Evolutionary conservation across 2,329 filamentous ascomycete genomes (phyloP).

Genomic region (Phaeosphaeriaceae sp.): DNA sequence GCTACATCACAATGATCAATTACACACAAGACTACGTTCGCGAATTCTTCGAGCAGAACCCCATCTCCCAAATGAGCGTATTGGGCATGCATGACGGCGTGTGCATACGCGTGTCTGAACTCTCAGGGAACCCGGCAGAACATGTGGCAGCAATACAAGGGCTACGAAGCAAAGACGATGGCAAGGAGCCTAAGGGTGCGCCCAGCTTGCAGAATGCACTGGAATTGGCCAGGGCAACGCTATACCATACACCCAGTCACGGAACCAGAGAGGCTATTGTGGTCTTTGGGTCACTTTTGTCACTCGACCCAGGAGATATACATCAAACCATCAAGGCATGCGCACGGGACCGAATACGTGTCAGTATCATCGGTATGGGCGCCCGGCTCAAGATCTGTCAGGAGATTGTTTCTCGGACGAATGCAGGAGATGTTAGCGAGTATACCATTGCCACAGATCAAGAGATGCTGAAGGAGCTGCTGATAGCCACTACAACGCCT

Average conservation of each 20-base stretch:
- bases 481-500: constrained; percentile 87
- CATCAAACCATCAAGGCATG: constrained; percentile 84
- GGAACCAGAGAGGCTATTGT: constrained; percentile 93
- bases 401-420: constrained; percentile 87
- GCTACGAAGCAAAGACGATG: constrained; percentile 69
- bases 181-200: constrained; percentile 58
- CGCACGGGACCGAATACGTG: constrained; percentile 81
- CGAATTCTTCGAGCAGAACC: constrained; percentile 98
- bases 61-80: constrained; percentile 92
- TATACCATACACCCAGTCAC: constrained; percentile 93
- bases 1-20: constrained; percentile 80
- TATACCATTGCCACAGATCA: constrained; percentile 90
- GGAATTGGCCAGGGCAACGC: constrained; percentile 88
- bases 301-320: constrained; percentile 92
- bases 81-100: constrained; percentile 93
- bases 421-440: constrained; percentile 74
- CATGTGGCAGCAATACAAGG: constrained; percentile 79
- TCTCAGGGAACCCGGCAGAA: constrained; percentile 88
- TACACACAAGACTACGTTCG: constrained; percentile 87
- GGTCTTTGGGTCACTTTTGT: constrained; percentile 87
- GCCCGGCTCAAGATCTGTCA: constrained; percentile 92
- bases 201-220: constrained; percentile 84
- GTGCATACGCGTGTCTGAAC: constrained; percentile 82
- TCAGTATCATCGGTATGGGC: constrained; percentile 87
- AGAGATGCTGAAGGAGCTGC: constrained; percentile 84